Base-by-base conservation (phyloP, 1,284 basidiomycete species). In the Ganoderma leucocontextum region DNA sequence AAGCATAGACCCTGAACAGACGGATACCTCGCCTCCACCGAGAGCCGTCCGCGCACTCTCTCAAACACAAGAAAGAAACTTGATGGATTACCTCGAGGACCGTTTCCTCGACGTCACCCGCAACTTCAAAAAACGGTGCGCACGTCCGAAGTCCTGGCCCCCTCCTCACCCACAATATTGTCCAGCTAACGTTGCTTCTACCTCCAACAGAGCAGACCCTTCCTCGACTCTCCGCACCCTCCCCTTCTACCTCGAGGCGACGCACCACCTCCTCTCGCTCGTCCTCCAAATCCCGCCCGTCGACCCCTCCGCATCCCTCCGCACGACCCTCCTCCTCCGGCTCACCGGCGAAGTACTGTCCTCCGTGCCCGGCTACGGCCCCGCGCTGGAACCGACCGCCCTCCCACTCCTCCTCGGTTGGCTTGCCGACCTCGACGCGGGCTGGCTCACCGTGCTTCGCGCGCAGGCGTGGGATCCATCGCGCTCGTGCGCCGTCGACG, bases 271-370 rank as follows among this genome's bases (percentile, higher is more conserved):
- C 19, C 80, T 94, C 29, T 82, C 84, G 0, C 76, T 93, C 62
- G 83, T 91, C 58, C 81, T 93, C 17, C 90, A 90, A 75, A 91
- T 93, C 59, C 92, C 91, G 0, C 91, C 91, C 19, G 77, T 91
- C 15, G 86, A 88, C 67, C 88, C 89, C 0, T 92, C 91, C 2
- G 86, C 88, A 1, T 81, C 87, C 12, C 82, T 93, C 10, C 86
- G 92, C 9, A 88, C 83, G 6, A 82, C 87, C 1, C 86, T 89
- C 68, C 82, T 94, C 22, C 86, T 94, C 36, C 88, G 88, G 29
- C 81, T 93, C n/a, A 92, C 90, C 1, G 87, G 87, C 67, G 91
- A 93, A 60, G 82, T 87, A 19, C 80, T 93, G 71, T 80, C 77
- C 64, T 82, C 87, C 10, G 84, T 92, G 13, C 80, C 84, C 3